phyloP scores from a whole-genome alignment of 2,329 filamentous ascomycete genomes.

The Grosmannia huntii region DNA sequence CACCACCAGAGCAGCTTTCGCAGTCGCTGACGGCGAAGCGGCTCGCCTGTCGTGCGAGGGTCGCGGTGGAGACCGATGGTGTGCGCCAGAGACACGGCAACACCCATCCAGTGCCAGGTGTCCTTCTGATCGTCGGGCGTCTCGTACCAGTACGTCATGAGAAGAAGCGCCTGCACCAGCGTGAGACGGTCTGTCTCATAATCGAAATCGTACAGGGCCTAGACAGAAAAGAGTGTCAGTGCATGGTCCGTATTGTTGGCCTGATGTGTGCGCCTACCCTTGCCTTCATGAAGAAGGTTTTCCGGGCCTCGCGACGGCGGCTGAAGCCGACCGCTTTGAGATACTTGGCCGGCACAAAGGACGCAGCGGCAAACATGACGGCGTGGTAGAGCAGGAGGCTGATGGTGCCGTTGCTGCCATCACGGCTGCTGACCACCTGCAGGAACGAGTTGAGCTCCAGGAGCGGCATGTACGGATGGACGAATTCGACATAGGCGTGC shows the following conservation, averaged over 20 bases:
- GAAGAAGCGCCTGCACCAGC: conserved; percentile 73
- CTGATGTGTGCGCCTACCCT: conserved; percentile 43
- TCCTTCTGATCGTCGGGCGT: conserved; percentile 95
- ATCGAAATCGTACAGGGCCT: conserved; percentile 89
- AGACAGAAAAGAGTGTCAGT: conserved; percentile 4
- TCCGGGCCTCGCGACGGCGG: conserved; percentile 68
- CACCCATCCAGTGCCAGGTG: conserved; percentile 98
- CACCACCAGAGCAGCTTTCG: conserved; percentile 99
- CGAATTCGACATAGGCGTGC: conserved; percentile 73
- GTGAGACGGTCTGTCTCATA: conserved; percentile 84
- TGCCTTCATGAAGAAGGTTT: conserved; percentile 78
- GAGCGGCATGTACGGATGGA: conserved; percentile 89
- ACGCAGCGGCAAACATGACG: conserved; percentile 85
- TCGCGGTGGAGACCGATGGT: conserved; percentile 89
- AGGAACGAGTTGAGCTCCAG: conserved; percentile 55
- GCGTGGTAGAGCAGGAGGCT: conserved; percentile 86
- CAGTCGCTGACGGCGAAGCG: conserved; percentile 58
- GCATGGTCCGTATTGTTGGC: not conserved
- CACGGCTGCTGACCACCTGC: conserved; percentile 46
- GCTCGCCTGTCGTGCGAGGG: conserved; percentile 61
- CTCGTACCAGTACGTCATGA: conserved; percentile 98
- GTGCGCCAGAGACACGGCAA: conserved; percentile 83
- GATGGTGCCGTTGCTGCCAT: conserved; percentile 58
- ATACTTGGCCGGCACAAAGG: conserved; percentile 71
- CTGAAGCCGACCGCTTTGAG: conserved; percentile 66